A percentile compares a stretch with the other conserved stretches of the same genome.
These are phyloP conservation scores for Arabidopsis hybrid DNA, from an alignment of 441 rosid species.

Conservation along the genomic window DNA sequence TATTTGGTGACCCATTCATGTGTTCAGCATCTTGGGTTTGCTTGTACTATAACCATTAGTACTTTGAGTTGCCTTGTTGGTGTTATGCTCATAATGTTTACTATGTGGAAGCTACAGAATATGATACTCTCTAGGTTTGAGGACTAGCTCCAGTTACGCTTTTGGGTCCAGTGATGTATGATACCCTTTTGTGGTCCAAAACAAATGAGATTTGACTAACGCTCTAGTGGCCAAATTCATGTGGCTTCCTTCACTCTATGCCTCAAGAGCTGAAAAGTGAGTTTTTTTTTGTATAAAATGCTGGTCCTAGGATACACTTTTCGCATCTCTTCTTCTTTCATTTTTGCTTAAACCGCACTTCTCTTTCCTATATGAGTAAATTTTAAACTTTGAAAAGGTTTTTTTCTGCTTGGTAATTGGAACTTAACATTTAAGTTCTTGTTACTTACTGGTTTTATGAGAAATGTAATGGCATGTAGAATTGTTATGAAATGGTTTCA, in stretches of 20 bases:
- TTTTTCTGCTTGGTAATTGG: slow-evolving; percentile 10
- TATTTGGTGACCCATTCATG: slow-evolving; percentile 2
- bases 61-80: slow-evolving; percentile 14
- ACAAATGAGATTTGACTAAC: not conserved
- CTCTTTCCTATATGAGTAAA: slow-evolving; percentile 48
- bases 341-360: slow-evolving; percentile 52
- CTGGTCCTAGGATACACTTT: slow-evolving; percentile 82
- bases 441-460: slow-evolving; percentile 16
- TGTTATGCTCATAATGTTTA: slow-evolving; percentile 3
- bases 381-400: slow-evolving; percentile 6
- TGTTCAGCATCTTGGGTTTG: slow-evolving; percentile 19
- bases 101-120: slow-evolving; percentile 27
- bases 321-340: slow-evolving; percentile 57
- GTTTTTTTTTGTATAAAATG: slow-evolving; percentile 74
- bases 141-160: slow-evolving; percentile 11
- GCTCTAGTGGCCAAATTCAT: slow-evolving; percentile 34
- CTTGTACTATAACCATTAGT: slow-evolving; percentile 26
- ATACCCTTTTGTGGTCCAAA: slow-evolving; percentile 43
- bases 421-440: slow-evolving; percentile 6
- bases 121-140: slow-evolving; percentile 32
- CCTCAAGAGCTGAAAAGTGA: slow-evolving; percentile 63
- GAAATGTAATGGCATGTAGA: slow-evolving; percentile 22
- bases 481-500: slow-evolving; percentile 18
- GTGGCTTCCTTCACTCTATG: slow-evolving; percentile 50
- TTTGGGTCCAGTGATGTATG: slow-evolving; percentile 31